A percentile compares a stretch with the other conserved stretches of the same genome.
Conservation (phyloP, 306 rosid species). For the Corylus americana region DNA sequence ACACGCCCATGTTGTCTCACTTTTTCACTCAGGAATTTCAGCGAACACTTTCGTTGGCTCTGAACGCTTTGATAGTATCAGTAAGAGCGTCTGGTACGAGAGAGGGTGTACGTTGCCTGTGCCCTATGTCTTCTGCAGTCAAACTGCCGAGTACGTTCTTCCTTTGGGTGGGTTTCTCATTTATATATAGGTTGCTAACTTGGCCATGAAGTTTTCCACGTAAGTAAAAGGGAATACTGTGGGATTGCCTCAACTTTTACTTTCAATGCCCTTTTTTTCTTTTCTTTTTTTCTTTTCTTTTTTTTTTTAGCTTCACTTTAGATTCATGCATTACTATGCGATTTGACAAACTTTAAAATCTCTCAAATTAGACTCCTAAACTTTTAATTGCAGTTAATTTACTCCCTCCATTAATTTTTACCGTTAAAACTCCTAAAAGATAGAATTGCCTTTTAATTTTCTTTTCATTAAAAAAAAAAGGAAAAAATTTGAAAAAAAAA, state of each 20-base stretch:
- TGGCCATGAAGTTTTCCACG: slow-evolving; percentile 42
- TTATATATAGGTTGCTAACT: slow-evolving; percentile 29
- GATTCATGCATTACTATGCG: too few species aligned
- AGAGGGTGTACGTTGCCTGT: neutral
- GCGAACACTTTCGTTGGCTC: neutral
- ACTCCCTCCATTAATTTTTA: too few species aligned
- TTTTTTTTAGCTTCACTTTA: too few species aligned
- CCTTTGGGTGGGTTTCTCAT: neutral
- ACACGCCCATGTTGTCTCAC: slow-evolving; percentile 33
- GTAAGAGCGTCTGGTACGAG: neutral
- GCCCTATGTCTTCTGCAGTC: slow-evolving; percentile 16
- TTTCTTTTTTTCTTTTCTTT: too few species aligned
- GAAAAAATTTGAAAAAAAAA: too few species aligned
- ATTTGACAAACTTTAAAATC: too few species aligned
- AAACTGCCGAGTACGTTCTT: slow-evolving; percentile 16
- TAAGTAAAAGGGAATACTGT: neutral
- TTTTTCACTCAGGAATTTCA: neutral
- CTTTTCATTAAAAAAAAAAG: too few species aligned
- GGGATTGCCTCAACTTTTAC: neutral
- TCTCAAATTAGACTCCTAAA: too few species aligned
- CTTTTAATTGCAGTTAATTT: too few species aligned
- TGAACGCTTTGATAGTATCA: neutral
- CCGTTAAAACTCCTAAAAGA: too few species aligned
- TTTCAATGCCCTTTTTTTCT: too few species aligned
- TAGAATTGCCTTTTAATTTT: too few species aligned